Evolutionary conservation across 306 rosid genomes (phyloP).

Genomic region (Rosa lucieae): DNA sequence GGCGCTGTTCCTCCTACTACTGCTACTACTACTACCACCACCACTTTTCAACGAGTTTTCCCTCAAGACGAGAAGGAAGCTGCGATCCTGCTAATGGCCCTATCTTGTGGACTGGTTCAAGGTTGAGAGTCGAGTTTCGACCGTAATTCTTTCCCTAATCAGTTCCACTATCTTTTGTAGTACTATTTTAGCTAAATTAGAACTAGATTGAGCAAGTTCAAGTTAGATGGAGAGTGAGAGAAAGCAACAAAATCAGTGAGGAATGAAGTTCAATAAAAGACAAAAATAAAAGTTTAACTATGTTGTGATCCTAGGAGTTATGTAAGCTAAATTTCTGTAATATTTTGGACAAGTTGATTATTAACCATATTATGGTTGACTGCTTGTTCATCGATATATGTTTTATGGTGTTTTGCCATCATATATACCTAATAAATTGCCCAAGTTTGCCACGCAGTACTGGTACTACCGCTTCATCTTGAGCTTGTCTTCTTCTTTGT

Average conservation of each 20-base stretch:
- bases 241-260: neutral
- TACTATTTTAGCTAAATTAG: constrained; percentile 8
- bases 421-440: constrained; percentile 25
- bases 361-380: constrained; percentile 29
- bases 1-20: neutral
- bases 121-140: constrained; percentile 41
- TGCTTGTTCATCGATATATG: constrained; percentile 24
- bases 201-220: neutral
- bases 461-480: neutral
- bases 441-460: constrained; percentile 8
- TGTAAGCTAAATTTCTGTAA: constrained; percentile 8
- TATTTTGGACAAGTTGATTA: constrained; percentile 35
- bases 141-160: neutral
- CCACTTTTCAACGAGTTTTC: constrained; percentile 66
- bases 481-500: neutral
- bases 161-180: constrained; percentile 3
- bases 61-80: constrained; percentile 99
- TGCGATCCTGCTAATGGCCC: constrained; percentile 86
- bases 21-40: neutral
- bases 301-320: constrained; percentile 9
- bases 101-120: constrained; percentile 86
- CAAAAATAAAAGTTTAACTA: constrained; percentile 3
- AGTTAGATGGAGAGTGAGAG: constrained; percentile 2
- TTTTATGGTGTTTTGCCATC: constrained; percentile 9
- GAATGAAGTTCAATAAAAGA: constrained; percentile 7